Base-by-base conservation (phyloP, 345 rosid species). In the Diplotaxis tenuifolia region DNA sequence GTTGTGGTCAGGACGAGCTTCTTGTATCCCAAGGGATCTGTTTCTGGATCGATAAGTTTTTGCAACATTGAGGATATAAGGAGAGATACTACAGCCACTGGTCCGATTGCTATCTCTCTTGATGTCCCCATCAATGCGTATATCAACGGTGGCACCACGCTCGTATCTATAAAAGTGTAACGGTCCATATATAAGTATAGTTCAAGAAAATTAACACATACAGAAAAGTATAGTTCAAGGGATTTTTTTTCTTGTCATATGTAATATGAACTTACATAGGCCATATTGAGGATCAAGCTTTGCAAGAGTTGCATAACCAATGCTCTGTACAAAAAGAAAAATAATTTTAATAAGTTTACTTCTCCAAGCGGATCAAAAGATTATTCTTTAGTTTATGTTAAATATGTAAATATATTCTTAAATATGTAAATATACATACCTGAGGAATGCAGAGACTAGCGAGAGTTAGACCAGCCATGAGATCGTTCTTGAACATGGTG, bases 381-480 rank as follows among this genome's bases (percentile, higher is more conserved):
- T 6, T 56, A 23, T 25, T 15, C 9, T 25, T 25, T 25, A 25
- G 28, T 25, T 25, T 25, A 53, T 29, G 7, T 29, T 29, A 29
- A 5, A 29, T 29, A 29, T 29, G 9, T 29, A 29, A 5, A 29
- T 29, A 29, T 7, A n/a, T n/a, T n/a, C n/a, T n/a, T n/a, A n/a
- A n/a, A 45, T 45, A 45, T 42, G 11, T 10, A 36, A 15, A 12
- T 29, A 53, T 61, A 40, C 22, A 31, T 77, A 93, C 98, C 87
- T 91, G 98, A 9, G 98, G 98, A 78, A 91, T 94, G 88, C 97
- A 85, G 65, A 94, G 95, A 81, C 98, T 94, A 23, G 98, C 97
- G 7, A 94, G 96, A 64, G 98, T 94, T 50, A 94, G 80, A 63
- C 97, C 97, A 2, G 95, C 94, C 85, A 94, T 45, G 42, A 94